These are phyloP conservation scores for Penicillium sclerotigenum DNA, from an alignment of 2,329 filamentous ascomycete genomes.

Conservation along the genomic window DNA sequence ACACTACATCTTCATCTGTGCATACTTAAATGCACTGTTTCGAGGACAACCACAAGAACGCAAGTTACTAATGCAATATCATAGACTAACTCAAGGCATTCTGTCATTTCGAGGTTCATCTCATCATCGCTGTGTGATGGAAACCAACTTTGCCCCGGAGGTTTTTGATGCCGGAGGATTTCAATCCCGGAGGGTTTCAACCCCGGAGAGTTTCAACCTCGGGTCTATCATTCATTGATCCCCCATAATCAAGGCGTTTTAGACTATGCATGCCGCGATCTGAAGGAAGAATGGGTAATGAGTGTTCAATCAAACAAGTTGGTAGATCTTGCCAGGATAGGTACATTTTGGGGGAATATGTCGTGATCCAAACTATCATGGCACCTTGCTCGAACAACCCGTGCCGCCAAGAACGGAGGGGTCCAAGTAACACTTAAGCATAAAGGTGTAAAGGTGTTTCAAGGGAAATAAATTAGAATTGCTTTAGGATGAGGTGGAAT, in stretches of 20 bases:
- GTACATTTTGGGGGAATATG: slow-evolving; percentile 7
- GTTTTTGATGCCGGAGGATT: too few relatives aligned
- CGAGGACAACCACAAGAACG: too few relatives aligned
- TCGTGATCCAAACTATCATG: slow-evolving; percentile 27
- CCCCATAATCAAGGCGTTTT: too few relatives aligned
- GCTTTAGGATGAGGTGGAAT: neutral
- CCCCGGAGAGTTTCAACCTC: too few relatives aligned
- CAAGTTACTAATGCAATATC: too few relatives aligned
- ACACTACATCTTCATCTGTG: too few relatives aligned
- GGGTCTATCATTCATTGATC: neutral
- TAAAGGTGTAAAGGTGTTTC: too few relatives aligned
- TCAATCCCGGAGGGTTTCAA: too few relatives aligned
- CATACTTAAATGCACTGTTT: too few relatives aligned
- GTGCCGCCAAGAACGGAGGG: neutral
- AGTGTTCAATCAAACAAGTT: neutral
- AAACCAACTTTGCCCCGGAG: too few relatives aligned
- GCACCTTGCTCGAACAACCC: slow-evolving; percentile 10
- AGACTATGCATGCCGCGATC: neutral
- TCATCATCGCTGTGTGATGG: neutral
- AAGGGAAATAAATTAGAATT: neutral
- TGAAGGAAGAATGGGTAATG: neutral
- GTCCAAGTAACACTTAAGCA: neutral
- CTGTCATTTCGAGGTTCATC: neutral
- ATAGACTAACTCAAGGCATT: neutral
- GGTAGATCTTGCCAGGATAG: neutral